These are phyloP conservation scores for Naganishia cerealis DNA, from an alignment of 1,284 basidiomycete species.

Conservation along the genomic window DNA sequence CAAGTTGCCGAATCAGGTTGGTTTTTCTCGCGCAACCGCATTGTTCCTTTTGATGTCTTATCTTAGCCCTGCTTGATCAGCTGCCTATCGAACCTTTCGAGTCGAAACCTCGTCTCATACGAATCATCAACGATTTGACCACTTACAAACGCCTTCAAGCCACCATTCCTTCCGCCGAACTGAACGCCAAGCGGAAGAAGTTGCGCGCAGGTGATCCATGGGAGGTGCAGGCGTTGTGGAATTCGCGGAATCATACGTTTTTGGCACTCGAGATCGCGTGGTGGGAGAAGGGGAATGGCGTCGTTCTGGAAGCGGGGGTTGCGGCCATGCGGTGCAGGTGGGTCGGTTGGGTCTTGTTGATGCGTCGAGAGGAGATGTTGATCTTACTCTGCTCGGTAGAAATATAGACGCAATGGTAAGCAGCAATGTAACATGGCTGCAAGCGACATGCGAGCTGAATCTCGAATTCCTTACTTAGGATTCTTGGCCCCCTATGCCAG, in stretches of 20 bases:
- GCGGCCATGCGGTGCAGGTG: slow-evolving; percentile 44
- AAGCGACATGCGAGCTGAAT: not conserved
- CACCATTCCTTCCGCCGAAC: slow-evolving; percentile 69
- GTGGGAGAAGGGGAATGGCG: slow-evolving; percentile 66
- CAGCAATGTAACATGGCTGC: slow-evolving; percentile 7
- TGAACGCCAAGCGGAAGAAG: slow-evolving; percentile 68
- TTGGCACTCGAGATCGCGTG: slow-evolving; percentile 73
- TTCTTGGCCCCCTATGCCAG: slow-evolving; percentile 77
- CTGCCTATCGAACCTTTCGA: slow-evolving; percentile 63
- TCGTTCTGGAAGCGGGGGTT: slow-evolving; percentile 34
- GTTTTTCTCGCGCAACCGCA: slow-evolving; percentile 32
- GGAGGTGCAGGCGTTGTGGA: slow-evolving; percentile 69
- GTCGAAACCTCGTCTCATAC: slow-evolving; percentile 65
- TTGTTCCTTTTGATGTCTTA: not conserved
- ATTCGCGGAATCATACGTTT: slow-evolving; percentile 65
- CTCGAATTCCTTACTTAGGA: slow-evolving; percentile 55
- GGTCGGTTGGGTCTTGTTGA: slow-evolving; percentile 75
- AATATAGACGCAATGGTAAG: slow-evolving; percentile 59
- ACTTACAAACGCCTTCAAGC: slow-evolving; percentile 71
- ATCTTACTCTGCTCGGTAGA: slow-evolving; percentile 54
- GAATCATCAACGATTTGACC: slow-evolving; percentile 67
- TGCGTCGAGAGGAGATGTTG: slow-evolving; percentile 71
- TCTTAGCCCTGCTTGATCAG: slow-evolving; percentile 24
- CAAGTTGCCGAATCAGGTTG: slow-evolving; percentile 67
- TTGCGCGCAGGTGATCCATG: slow-evolving; percentile 69